Percentiles rank a stretch among this genome's conserved stretches.
Evolutionary conservation across 192 early-diverging fungal genomes (phyloP).

Genomic region (Radiomyces spectabilis): DNA sequence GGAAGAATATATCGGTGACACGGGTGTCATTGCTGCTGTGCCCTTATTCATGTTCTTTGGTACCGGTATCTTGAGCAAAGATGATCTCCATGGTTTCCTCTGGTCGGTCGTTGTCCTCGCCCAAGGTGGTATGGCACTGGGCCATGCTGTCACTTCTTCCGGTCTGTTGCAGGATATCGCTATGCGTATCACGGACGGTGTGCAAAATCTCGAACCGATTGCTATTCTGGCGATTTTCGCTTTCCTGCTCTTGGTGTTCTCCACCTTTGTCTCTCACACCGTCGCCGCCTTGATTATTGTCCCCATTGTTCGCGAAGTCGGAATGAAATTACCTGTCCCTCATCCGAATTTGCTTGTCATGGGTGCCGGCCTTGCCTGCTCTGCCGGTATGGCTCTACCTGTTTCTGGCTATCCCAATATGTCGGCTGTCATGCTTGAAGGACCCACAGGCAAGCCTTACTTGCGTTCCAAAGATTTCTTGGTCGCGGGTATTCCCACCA

Average conservation of each 20-base stretch:
- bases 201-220: slow-evolving; percentile 41
- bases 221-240: slow-evolving; percentile 51
- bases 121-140: slow-evolving; percentile 71
- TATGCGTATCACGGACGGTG: slow-evolving; percentile 40
- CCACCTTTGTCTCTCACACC: slow-evolving; percentile 71
- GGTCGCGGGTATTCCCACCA: slow-evolving; percentile 50
- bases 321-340: slow-evolving; percentile 52
- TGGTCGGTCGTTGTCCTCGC: slow-evolving; percentile 56
- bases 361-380: slow-evolving; percentile 49
- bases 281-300: slow-evolving; percentile 74
- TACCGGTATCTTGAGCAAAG: slow-evolving; percentile 60
- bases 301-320: slow-evolving; percentile 66
- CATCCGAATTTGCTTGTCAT: slow-evolving; percentile 64
- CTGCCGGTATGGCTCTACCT: slow-evolving; percentile 40
- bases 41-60: slow-evolving; percentile 72
- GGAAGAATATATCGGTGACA: slow-evolving; percentile 55
- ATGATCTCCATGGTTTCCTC: slow-evolving; percentile 64
- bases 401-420: slow-evolving; percentile 76
- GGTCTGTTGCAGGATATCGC: slow-evolving; percentile 65
- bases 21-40: slow-evolving; percentile 64
- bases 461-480: slow-evolving; percentile 60
- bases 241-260: slow-evolving; percentile 56
- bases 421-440: slow-evolving; percentile 63
- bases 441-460: slow-evolving; percentile 57
- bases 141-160: slow-evolving; percentile 65